Conservation (phyloP, 192 early-diverging fungal genomes). For the Gryganskiella cystojenkinii region DNA sequence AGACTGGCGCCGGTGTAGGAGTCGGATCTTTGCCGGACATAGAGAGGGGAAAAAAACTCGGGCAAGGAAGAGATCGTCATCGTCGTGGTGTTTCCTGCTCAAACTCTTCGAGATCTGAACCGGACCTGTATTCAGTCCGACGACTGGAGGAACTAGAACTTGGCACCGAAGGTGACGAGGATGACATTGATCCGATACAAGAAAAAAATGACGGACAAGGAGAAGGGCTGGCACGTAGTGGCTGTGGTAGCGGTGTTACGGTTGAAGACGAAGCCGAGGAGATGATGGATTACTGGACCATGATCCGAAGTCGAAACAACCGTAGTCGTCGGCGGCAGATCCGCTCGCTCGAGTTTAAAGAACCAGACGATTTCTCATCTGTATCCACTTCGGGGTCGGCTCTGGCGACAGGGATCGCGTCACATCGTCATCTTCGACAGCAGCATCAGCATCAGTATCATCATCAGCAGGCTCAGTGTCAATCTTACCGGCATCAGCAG, state of each 20-base stretch:
- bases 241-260: too few relatives aligned
- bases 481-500: background rate
- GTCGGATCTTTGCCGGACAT: too few relatives aligned
- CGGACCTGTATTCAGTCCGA: background rate
- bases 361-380: background rate
- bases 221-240: too few relatives aligned
- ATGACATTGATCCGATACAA: background rate
- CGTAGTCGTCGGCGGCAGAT: slow-evolving; percentile 1
- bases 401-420: too few relatives aligned
- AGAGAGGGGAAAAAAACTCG: too few relatives aligned
- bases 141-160: slow-evolving; percentile 41
- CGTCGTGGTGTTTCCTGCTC: too few relatives aligned
- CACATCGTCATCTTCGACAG: too few relatives aligned
- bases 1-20: too few relatives aligned
- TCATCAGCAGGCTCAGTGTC: background rate
- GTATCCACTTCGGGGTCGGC: background rate
- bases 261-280: too few relatives aligned
- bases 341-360: background rate
- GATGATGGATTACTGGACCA: slow-evolving; percentile 20
- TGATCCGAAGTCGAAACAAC: slow-evolving; percentile 12
- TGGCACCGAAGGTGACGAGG: background rate
- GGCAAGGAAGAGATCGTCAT: too few relatives aligned
- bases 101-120: background rate
- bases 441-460: background rate
- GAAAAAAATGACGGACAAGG: slow-evolving; percentile 4